Percentiles rank a stretch among this genome's conserved stretches.
Conservation (phyloP, 2,329 filamentous ascomycete species). For the Periconia digitata region DNA sequence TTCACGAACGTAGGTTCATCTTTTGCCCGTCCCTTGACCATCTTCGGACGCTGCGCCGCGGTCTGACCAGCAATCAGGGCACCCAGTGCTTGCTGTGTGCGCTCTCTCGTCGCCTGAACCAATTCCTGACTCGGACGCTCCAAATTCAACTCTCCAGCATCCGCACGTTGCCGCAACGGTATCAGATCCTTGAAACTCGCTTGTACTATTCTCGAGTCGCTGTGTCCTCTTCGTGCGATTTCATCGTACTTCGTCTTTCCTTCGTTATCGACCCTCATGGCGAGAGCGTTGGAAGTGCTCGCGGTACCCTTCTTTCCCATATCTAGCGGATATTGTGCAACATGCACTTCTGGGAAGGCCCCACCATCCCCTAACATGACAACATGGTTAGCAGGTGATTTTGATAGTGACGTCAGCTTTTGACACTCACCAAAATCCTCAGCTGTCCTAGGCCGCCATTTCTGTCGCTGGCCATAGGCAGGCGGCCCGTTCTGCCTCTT, state of each 20-base stretch:
- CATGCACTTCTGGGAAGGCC: conserved; percentile 88
- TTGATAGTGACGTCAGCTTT: not conserved
- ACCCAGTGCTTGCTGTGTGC: conserved; percentile 83
- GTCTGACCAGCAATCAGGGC: conserved; percentile 82
- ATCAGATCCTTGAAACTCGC: conserved; percentile 97
- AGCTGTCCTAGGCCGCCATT: conserved; percentile 85
- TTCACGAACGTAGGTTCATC: conserved; percentile 90
- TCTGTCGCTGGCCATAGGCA: conserved; percentile 79
- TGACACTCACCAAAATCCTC: conserved; percentile 71
- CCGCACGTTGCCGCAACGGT: conserved; percentile 85
- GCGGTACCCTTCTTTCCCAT: conserved; percentile 76
- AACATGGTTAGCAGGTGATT: not conserved
- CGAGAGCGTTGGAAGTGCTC: conserved; percentile 76
- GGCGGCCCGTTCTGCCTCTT: conserved; percentile 76
- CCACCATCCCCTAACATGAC: conserved; percentile 69
- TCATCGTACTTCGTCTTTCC: conserved; percentile 97
- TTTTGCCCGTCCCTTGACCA: conserved; percentile 76
- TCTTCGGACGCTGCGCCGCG: conserved; percentile 93
- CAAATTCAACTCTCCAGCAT: conserved; percentile 87
- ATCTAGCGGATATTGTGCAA: conserved; percentile 93
- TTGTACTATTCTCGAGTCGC: conserved; percentile 81
- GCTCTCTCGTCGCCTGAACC: conserved; percentile 80
- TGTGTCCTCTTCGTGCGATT: conserved; percentile 86
- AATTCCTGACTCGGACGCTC: conserved; percentile 82
- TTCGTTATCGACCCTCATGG: conserved; percentile 86